Evolutionary conservation across 257 asterid genomes (phyloP).

Genomic region (Solanum tacnaense): DNA sequence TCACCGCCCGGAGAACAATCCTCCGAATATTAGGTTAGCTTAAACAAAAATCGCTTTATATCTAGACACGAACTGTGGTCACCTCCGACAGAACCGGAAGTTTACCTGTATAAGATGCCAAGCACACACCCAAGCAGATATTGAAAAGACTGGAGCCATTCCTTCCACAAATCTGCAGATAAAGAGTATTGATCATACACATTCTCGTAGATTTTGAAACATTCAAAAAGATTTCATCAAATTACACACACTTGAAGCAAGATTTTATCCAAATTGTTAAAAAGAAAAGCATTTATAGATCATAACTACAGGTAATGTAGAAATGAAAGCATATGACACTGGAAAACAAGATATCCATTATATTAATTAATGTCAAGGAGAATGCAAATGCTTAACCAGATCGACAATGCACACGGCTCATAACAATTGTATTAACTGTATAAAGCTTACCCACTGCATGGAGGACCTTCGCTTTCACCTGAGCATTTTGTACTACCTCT

Average conservation of each 20-base stretch:
- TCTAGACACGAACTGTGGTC: not conserved
- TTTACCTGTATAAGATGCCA: slow-evolving; percentile 94
- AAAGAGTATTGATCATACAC: not conserved
- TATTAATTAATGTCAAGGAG: not conserved
- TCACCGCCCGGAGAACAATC: not conserved
- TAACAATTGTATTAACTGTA: not conserved
- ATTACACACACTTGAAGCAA: not conserved
- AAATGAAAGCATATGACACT: not conserved
- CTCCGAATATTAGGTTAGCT: not conserved
- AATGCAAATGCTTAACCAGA: not conserved
- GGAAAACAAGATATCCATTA: not conserved
- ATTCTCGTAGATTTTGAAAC: not conserved
- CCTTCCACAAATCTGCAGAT: slow-evolving; percentile 93
- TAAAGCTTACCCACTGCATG: slow-evolving; percentile 70
- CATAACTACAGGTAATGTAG: not conserved
- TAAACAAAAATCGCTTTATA: not conserved
- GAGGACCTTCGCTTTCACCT: slow-evolving; percentile 80
- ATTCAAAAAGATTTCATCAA: not conserved
- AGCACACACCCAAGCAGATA: slow-evolving; percentile 93
- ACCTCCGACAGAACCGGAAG: not conserved
- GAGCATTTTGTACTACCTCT: slow-evolving; percentile 81
- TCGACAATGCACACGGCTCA: not conserved
- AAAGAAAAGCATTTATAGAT: not conserved
- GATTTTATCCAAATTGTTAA: not conserved
- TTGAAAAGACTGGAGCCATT: slow-evolving; percentile 98